Evolutionary conservation across 2,329 filamentous ascomycete genomes (phyloP).

Genomic region (Lachnellula occidentalis): DNA sequence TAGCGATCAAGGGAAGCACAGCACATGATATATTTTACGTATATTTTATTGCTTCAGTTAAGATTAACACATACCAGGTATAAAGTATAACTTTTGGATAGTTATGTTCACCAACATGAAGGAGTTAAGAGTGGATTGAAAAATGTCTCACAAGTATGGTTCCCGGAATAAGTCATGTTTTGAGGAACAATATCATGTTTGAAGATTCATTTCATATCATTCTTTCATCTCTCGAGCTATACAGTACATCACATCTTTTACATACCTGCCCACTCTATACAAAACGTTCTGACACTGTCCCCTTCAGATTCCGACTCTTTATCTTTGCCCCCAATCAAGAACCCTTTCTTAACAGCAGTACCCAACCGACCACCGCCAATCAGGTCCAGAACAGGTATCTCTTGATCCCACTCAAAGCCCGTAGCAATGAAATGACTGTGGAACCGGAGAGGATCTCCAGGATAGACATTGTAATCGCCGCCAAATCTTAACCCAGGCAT

Average conservation of each 20-base stretch:
- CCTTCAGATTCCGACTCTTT: conserved; percentile 28
- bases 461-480: conserved; percentile 90
- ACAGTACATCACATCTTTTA: conserved; percentile 39
- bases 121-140: too few species aligned
- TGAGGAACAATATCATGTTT: too few species aligned
- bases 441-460: conserved; percentile 88
- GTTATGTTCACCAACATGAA: too few species aligned
- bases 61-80: too few species aligned
- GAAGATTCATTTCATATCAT: too few species aligned
- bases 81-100: too few species aligned
- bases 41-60: background rate
- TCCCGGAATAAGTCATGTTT: too few species aligned
- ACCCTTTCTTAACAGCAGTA: conserved; percentile 94
- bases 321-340: conserved; percentile 70
- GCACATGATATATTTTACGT: too few species aligned
- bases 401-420: conserved; percentile 81
- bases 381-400: conserved; percentile 77
- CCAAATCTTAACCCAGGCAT: conserved; percentile 92
- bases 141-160: too few species aligned
- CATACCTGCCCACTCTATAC: conserved; percentile 92
- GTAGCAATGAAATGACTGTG: conserved; percentile 91
- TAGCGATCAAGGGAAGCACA: background rate
- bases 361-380: conserved; percentile 82
- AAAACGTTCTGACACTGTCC: conserved; percentile 63
- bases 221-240: too few species aligned